phyloP scores from a whole-genome alignment of 495 filamentous ascomycete genomes.

The Daldinia grandis region DNA sequence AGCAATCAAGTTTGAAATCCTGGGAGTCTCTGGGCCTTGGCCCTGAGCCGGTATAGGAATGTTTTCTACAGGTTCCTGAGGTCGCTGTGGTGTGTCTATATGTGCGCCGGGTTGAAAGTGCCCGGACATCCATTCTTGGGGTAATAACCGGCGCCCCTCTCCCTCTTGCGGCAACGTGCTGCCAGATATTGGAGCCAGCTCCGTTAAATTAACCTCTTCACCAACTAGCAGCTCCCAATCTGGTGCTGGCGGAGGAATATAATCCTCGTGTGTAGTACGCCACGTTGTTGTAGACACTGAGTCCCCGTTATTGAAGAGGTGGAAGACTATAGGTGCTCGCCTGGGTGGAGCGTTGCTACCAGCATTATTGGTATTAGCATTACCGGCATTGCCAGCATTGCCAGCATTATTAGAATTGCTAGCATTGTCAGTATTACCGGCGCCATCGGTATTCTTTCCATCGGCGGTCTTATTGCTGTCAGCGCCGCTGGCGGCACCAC shows the following conservation, averaged over 20 bases:
- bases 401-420: too few species aligned
- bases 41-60: not conserved
- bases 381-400: not conserved
- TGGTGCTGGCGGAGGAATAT: not conserved
- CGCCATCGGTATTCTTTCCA: too few species aligned
- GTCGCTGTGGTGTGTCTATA: not conserved
- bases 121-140: not conserved
- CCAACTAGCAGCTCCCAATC: not conserved
- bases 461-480: too few species aligned
- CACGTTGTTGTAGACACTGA: not conserved
- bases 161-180: not conserved
- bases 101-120: not conserved
- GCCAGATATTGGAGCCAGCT: not conserved
- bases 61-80: not conserved
- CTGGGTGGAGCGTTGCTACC: not conserved
- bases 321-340: not conserved
- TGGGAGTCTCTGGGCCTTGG: not conserved
- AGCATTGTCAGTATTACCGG: too few species aligned
- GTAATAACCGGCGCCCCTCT: not conserved
- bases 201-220: not conserved
- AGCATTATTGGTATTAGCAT: not conserved
- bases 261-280: not conserved
- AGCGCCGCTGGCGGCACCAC: too few species aligned
- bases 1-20: not conserved
- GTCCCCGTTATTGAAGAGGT: not conserved